These are phyloP conservation scores for Candida chauliodis DNA, from an alignment of 805 yeast species.

Conservation along the genomic window DNA sequence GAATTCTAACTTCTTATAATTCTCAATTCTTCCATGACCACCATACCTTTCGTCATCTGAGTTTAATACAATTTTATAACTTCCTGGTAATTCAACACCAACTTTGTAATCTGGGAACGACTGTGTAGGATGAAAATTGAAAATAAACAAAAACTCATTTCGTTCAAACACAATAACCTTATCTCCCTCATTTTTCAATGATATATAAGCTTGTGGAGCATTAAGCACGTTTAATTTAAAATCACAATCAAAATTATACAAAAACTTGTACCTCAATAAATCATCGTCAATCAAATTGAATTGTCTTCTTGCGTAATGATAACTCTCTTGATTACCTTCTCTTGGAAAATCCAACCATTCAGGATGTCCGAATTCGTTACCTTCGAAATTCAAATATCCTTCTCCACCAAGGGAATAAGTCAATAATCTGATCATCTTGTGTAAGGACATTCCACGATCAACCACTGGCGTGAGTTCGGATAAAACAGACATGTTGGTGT, in stretches of 20 bases:
- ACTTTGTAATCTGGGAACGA: slow-evolving; percentile 84
- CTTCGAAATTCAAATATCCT: slow-evolving; percentile 93
- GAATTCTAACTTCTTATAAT: slow-evolving; percentile 44
- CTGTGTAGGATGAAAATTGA: slow-evolving; percentile 85
- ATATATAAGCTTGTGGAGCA: slow-evolving; percentile 71
- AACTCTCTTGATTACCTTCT: slow-evolving; percentile 79
- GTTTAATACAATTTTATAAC: slow-evolving; percentile 69
- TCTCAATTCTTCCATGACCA: slow-evolving; percentile 71
- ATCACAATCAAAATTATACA: slow-evolving; percentile 79
- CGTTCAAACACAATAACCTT: slow-evolving; percentile 88
- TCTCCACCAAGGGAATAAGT: slow-evolving; percentile 96
- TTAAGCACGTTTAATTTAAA: slow-evolving; percentile 87
- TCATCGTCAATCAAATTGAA: slow-evolving; percentile 83
- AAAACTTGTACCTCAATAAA: slow-evolving; percentile 70
- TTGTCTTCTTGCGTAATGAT: slow-evolving; percentile 93
- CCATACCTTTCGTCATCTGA: slow-evolving; percentile 72
- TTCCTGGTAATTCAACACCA: slow-evolving; percentile 82
- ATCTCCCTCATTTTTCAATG: slow-evolving; percentile 84
- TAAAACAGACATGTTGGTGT: slow-evolving; percentile 84
- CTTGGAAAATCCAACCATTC: slow-evolving; percentile 99
- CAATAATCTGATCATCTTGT: slow-evolving; percentile 82
- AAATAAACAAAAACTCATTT: slow-evolving; percentile 76
- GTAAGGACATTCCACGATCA: slow-evolving; percentile 88
- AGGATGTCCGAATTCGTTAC: slow-evolving; percentile 98
- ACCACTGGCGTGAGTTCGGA: slow-evolving; percentile 71